phyloP scores from a whole-genome alignment of 2,329 filamentous ascomycete species.

The Penicillium sp. region DNA sequence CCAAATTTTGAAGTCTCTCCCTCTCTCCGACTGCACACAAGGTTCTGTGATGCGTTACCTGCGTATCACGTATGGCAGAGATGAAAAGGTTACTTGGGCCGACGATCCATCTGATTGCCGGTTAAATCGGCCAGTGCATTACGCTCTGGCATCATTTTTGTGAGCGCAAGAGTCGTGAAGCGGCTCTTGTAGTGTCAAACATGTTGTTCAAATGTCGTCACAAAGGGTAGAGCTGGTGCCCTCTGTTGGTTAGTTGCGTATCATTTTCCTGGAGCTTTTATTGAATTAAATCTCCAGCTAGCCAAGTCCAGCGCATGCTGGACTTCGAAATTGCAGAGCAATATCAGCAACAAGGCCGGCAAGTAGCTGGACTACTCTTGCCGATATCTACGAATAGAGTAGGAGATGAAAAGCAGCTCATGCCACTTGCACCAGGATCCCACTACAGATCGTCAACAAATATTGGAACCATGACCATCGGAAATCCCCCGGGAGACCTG shows the following conservation, averaged over 20 bases:
- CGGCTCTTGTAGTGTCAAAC: neutral
- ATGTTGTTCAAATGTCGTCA: neutral
- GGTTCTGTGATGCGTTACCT: conserved; percentile 24
- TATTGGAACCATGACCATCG: conserved; percentile 12
- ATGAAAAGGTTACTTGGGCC: conserved; percentile 22
- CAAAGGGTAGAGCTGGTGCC: conserved; percentile 4
- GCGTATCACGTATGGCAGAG: conserved; percentile 27
- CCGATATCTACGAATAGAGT: conserved; percentile 11
- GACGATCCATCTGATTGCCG: conserved; percentile 16
- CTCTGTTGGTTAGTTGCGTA: conserved; percentile 15
- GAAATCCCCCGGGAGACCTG: conserved; percentile 8
- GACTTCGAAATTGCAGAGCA: conserved; percentile 10
- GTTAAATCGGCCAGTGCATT: conserved; percentile 12
- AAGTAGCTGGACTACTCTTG: neutral
- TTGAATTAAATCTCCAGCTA: conserved; percentile 16
- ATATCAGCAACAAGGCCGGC: neutral
- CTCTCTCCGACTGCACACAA: conserved; percentile 19
- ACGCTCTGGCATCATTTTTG: conserved; percentile 2
- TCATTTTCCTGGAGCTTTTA: conserved; percentile 21
- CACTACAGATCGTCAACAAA: neutral
- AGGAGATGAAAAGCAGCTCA: conserved; percentile 1
- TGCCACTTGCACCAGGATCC: conserved; percentile 12
- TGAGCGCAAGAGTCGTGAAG: conserved; percentile 3
- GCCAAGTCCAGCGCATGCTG: conserved; percentile 17
- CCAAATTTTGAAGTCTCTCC: conserved; percentile 8